Evolutionary conservation across 345 rosid genomes (phyloP).

Genomic region (Conringia planisiliqua): DNA sequence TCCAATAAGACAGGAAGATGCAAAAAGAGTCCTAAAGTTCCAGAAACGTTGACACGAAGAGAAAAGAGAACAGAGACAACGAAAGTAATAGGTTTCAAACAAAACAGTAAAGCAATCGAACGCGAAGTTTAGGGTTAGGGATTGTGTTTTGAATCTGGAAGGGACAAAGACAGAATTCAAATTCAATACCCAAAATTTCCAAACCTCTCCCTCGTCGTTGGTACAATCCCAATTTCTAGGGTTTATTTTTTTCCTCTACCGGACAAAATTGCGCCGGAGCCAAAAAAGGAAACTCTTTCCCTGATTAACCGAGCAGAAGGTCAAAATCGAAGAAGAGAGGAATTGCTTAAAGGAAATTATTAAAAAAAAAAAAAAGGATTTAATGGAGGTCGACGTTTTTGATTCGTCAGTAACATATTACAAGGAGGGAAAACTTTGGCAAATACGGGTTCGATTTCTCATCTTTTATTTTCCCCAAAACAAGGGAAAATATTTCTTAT

Average conservation of each 20-base stretch:
- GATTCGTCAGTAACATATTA: conserved; percentile 17
- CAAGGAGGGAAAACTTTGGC: conserved; percentile 29
- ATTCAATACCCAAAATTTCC: not conserved
- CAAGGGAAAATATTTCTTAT: not conserved
- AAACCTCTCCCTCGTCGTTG: not conserved
- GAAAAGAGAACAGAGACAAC: not conserved
- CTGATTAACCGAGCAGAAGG: conserved; percentile 16
- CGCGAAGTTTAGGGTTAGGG: conserved; percentile 23
- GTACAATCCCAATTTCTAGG: conserved; percentile 26
- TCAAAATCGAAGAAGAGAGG: conserved; percentile 23
- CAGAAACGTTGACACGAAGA: not conserved
- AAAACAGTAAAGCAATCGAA: conserved; percentile 6
- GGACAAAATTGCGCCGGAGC: conserved; percentile 3
- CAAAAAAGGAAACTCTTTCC: conserved; percentile 7
- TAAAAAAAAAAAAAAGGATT: not conserved
- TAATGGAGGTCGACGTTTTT: conserved; percentile 22
- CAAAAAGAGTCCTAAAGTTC: not conserved
- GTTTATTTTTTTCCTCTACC: not conserved
- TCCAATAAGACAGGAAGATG: conserved; percentile 2
- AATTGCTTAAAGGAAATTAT: not conserved
- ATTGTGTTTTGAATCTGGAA: conserved; percentile 8
- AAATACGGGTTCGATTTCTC: conserved; percentile 21
- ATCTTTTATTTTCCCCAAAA: not conserved
- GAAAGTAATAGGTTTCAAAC: not conserved
- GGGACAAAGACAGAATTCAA: not conserved